phyloP scores from a whole-genome alignment of 2,329 filamentous ascomycete species.

The Aspergillus alliaceus region DNA sequence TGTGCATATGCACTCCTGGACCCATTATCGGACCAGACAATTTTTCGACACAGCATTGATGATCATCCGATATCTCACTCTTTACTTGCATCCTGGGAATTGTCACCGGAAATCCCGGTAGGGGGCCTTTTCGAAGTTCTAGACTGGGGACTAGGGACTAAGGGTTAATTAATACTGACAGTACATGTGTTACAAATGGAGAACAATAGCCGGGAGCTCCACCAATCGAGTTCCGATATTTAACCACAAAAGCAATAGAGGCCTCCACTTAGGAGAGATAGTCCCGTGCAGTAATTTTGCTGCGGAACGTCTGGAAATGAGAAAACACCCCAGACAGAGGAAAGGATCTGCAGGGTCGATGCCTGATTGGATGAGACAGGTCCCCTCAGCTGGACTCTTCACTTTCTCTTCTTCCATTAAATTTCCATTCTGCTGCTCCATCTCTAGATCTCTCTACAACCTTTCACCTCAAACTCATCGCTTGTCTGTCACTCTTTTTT shows the following conservation, averaged over 20 bases:
- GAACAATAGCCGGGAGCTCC: not conserved
- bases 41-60: no score
- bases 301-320: not conserved
- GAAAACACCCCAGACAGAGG: not conserved
- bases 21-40: no score
- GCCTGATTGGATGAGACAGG: slow-evolving; percentile 5
- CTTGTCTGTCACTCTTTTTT: slow-evolving; percentile 1
- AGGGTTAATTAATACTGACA: not conserved
- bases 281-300: slow-evolving; percentile 1
- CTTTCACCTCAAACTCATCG: slow-evolving; percentile 7
- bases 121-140: no score
- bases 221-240: not conserved
- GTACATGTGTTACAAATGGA: not conserved
- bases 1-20: not conserved
- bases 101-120: no score
- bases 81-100: no score
- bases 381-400: not conserved
- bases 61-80: no score
- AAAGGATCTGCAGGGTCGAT: slow-evolving; percentile 6
- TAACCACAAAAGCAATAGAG: not conserved
- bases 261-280: not conserved
- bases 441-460: not conserved
- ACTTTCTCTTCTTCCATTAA: slow-evolving; percentile 8
- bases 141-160: no score
- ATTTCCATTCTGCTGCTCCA: slow-evolving; percentile 15